phyloP scores from a whole-genome alignment of 2,329 filamentous ascomycete genomes.

The Kalmusia sp. region DNA sequence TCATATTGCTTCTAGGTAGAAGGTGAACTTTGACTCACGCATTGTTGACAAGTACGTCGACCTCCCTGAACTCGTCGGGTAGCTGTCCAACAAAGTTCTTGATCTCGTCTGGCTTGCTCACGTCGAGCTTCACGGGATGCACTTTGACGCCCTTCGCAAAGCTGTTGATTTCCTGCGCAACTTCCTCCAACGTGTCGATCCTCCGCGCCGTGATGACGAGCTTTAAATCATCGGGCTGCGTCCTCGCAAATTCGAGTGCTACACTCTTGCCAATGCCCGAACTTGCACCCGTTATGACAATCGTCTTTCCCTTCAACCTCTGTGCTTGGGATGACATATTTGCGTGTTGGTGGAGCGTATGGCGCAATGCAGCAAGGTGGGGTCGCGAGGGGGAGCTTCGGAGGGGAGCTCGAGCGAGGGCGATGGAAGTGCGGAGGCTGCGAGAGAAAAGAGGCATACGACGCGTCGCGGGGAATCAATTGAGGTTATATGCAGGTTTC shows the following conservation, averaged over 20 bases:
- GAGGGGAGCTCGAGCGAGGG: slow-evolving; percentile 18
- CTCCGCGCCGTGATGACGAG: slow-evolving; percentile 90
- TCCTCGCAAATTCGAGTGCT: slow-evolving; percentile 92
- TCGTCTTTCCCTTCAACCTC: slow-evolving; percentile 90
- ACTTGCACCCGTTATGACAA: slow-evolving; percentile 89
- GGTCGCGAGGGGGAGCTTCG: slow-evolving; percentile 16
- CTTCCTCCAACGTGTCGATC: slow-evolving; percentile 75
- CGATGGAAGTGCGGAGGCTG: slow-evolving; percentile 22
- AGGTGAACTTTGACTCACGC: slow-evolving; percentile 67
- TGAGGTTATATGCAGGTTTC: not conserved
- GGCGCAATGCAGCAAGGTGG: slow-evolving; percentile 14
- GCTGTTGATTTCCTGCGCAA: slow-evolving; percentile 77
- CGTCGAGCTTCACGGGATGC: slow-evolving; percentile 82
- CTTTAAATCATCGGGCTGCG: slow-evolving; percentile 78
- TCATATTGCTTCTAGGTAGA: not conserved
- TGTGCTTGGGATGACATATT: slow-evolving; percentile 74
- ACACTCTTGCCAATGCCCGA: slow-evolving; percentile 86
- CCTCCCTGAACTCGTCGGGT: slow-evolving; percentile 81
- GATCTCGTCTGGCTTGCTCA: slow-evolving; percentile 80
- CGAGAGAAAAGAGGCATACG: slow-evolving; percentile 28
- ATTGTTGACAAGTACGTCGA: slow-evolving; percentile 94
- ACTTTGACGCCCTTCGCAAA: slow-evolving; percentile 80
- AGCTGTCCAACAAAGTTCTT: slow-evolving; percentile 73
- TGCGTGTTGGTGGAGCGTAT: slow-evolving; percentile 33
- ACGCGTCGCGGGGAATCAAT: slow-evolving; percentile 15